Evolutionary conservation across 768 basidiomycete genomes (phyloP).

Genomic region (Lactarius quietus): DNA sequence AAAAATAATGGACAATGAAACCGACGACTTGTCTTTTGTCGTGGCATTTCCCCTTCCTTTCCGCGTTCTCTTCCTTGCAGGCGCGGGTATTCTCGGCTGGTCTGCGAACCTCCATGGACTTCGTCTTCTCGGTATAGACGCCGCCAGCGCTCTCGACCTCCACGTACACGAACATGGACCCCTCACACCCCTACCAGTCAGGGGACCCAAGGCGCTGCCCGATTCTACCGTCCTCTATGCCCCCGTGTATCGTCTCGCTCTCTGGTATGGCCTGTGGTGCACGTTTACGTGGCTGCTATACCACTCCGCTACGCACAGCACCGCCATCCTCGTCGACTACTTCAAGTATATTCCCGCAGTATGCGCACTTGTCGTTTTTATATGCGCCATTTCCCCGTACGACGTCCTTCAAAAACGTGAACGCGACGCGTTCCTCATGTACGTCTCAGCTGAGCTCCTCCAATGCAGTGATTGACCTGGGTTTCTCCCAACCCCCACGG

Average conservation of each 20-base stretch:
- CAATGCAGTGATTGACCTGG: constrained; percentile 1
- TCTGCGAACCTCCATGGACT: constrained; percentile 90
- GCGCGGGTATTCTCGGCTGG: constrained; percentile 85
- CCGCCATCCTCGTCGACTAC: constrained; percentile 58
- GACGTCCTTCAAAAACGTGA: constrained; percentile 65
- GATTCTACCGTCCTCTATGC: constrained; percentile 46
- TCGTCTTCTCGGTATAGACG: constrained; percentile 69
- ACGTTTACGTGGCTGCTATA: constrained; percentile 67
- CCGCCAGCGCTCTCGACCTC: constrained; percentile 65
- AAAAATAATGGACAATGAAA: constrained; percentile 28
- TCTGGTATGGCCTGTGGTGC: constrained; percentile 57
- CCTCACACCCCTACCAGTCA: constrained; percentile 28
- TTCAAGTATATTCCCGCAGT: constrained; percentile 76
- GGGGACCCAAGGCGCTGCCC: constrained; percentile 31
- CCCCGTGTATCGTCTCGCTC: constrained; percentile 65
- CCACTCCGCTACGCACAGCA: constrained; percentile 54
- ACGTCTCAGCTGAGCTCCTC: constrained; percentile 35
- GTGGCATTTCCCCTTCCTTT: constrained; percentile 84
- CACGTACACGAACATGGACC: constrained; percentile 14
- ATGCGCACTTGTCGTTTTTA: constrained; percentile 54
- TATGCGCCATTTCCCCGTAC: constrained; percentile 62
- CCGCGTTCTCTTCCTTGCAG: constrained; percentile 77
- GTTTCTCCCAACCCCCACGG: constrained; percentile 5
- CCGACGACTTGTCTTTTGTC: constrained; percentile 46
- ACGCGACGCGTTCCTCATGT: constrained; percentile 77